Evolutionary conservation across 345 rosid species (phyloP).

Genomic region (Hibiscus trionum): DNA sequence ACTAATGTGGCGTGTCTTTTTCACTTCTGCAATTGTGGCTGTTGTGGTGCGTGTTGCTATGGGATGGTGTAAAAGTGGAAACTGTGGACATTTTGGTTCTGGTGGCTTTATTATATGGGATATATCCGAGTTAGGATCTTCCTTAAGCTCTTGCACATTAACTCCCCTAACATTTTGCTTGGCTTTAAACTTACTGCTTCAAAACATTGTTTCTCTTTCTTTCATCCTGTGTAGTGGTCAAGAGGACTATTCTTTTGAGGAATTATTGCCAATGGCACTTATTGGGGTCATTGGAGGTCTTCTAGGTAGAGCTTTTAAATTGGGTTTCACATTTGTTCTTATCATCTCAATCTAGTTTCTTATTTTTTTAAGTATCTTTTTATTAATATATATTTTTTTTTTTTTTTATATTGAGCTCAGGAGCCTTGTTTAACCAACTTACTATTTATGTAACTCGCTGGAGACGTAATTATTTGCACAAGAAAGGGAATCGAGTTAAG

Average conservation of each 20-base stretch:
- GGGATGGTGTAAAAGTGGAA: constrained; percentile 96
- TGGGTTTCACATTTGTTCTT: constrained; percentile 6
- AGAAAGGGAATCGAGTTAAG: constrained; percentile 80
- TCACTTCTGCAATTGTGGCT: constrained; percentile 94
- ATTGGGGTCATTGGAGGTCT: constrained; percentile 94
- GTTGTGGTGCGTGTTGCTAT: constrained; percentile 95
- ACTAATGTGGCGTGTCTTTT: constrained; percentile 99
- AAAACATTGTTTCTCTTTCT: not conserved
- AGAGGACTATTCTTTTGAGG: constrained; percentile 89
- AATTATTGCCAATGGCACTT: constrained; percentile 92
- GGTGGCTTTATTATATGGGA: constrained; percentile 99
- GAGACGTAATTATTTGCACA: constrained; percentile 87
- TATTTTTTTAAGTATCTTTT: not conserved
- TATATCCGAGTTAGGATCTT: constrained; percentile 65
- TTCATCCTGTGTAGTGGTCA: constrained; percentile 56
- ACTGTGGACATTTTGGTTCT: constrained; percentile 94
- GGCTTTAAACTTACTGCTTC: constrained; percentile 16
- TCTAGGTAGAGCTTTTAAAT: constrained; percentile 44
- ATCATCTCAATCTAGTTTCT: not conserved
- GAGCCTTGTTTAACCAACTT: constrained; percentile 95
- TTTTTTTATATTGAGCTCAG: constrained; percentile 26
- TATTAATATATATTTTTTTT: not conserved
- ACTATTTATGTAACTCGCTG: constrained; percentile 70
- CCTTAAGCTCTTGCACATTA: not conserved
- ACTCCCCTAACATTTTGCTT: not conserved